Evolutionary conservation across 1,139 yeast genomes (phyloP), one percentile per base, ranked within the genome.

Genomic region (Saccharomyces hybrid): DNA sequence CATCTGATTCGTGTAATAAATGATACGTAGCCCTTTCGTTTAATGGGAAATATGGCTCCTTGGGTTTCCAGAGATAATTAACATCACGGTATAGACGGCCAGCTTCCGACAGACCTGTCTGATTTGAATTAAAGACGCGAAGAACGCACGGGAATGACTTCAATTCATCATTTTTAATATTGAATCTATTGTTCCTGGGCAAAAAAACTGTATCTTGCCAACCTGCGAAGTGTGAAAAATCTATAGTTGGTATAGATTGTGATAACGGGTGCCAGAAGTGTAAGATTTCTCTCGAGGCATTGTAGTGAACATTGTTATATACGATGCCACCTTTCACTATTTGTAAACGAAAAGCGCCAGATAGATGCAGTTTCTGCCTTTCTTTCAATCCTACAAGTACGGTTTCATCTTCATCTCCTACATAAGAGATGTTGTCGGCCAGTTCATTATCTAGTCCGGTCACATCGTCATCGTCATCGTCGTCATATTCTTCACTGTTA

Each of bases 251-350:
- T 28, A 84, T 65, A 0, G 88, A 76, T 42, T 76, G 77, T 0
- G 83, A 71, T 11, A 74, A 66, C 0, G 89, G 81, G 23, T 86
- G 83, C 57, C 79, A 68, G 11, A 83, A 70, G 1, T 66, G 62
- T 32, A 73, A 65, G 0, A 65, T 62, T 3, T 62, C 58, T 23
- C 73, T 66, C 29, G 73, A 68, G 1, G 83, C 72, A 58, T 76
- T 77, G 60, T 78, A 80, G 13, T 75, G 72, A 2, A 80, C 76
- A 38, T 86, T 86, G 50, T 86, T 74, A 8, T 83, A 65, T 0
- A 75, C 65, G 1, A 80, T 64, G 0, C 84, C 81, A 16, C 96
- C 96, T 61, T 81, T 73, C 52, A 79, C 75, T 0, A 88, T 73
- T 6, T 72, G 71, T 26, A 88, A 52, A 5, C 60, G 64, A 61